Base-by-base conservation (phyloP, 176 grass and related monocot species). In the Coix lacrymajobi region DNA sequence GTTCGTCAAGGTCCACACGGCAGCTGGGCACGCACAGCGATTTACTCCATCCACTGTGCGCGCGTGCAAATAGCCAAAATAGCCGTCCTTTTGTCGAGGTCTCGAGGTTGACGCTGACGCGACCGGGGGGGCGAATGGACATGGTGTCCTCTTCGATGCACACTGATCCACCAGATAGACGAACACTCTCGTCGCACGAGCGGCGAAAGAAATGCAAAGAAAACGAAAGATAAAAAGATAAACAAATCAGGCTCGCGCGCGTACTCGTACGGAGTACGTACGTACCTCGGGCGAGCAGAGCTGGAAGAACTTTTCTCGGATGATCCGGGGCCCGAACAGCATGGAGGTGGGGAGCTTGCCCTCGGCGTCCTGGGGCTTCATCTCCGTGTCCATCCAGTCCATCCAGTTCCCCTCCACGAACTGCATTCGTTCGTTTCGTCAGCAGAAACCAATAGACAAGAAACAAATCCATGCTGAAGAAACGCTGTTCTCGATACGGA, bases 211-310 rank as follows among this genome's bases (percentile, higher is more conserved):
- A n/a, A n/a, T n/a, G n/a, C n/a, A n/a, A n/a, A n/a, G n/a, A 56
- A n/a, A 40, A 10, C 33, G 4, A 33, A 33, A 33, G 3, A 40
- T 24, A 8, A 0, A 72, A 73, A 45, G n/a, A 24, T n/a, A 44
- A 16, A 44, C 38, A 17, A 3, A 7, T 19, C 1, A 11, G 25
- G 25, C 31, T 1, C 56, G 15, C 2, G 37, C 3, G 56, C n/a
- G n/a, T n/a, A n/a, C n/a, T n/a, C n/a, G n/a, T n/a, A n/a, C n/a
- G n/a, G n/a, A n/a, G n/a, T 0, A 0, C 11, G 30, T 11, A 43
- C 29, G 22, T 87, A 97, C 92, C 95, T 94, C 95, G 5, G 85
- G 80, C 38, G 90, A 87, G 71, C 85, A 94, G 48, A 89, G 26
- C 30, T 87, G 83, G 49, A 31, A 80, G 15, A 97, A 65, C 15